These are phyloP conservation scores for Trebouxia gelatinosa DNA, from an alignment of 163 green algal species.

Conservation along the genomic window DNA sequence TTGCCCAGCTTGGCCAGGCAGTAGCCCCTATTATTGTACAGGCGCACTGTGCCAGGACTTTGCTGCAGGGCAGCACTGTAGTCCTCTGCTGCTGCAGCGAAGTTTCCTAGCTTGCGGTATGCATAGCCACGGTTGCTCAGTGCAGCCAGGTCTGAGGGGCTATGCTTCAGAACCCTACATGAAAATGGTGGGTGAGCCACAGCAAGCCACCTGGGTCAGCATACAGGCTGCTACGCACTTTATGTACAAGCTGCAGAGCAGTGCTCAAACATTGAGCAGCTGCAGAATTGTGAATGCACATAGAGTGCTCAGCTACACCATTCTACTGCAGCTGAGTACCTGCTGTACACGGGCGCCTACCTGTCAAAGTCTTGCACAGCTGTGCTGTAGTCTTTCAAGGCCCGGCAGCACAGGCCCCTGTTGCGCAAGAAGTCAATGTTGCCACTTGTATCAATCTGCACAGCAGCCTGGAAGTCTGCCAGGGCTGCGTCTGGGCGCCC, in stretches of 20 bases:
- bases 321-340: too few species aligned
- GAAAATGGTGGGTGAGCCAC: too few species aligned
- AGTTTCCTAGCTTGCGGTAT: slow-evolving; percentile 67
- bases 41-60: slow-evolving; percentile 39
- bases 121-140: slow-evolving; percentile 65
- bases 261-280: too few species aligned
- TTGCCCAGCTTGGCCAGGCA: slow-evolving; percentile 74
- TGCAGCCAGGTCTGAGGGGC: slow-evolving; percentile 46
- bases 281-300: too few species aligned
- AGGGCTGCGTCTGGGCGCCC: slow-evolving; percentile 50
- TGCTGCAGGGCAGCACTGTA: slow-evolving; percentile 59
- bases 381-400: slow-evolving; percentile 38
- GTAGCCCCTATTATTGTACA: slow-evolving; percentile 75
- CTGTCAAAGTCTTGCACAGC: slow-evolving; percentile 52
- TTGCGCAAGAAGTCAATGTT: slow-evolving; percentile 54
- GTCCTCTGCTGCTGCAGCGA: slow-evolving; percentile 58
- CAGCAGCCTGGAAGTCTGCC: slow-evolving; percentile 63
- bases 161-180: slow-evolving; percentile 51
- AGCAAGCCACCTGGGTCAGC: too few species aligned
- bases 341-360: too few species aligned
- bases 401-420: slow-evolving; percentile 51
- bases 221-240: too few species aligned
- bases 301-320: too few species aligned
- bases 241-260: too few species aligned
- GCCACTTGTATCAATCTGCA: slow-evolving; percentile 45